Conservation (phyloP, 495 filamentous ascomycete genomes). For the Daldinia concentrica region DNA sequence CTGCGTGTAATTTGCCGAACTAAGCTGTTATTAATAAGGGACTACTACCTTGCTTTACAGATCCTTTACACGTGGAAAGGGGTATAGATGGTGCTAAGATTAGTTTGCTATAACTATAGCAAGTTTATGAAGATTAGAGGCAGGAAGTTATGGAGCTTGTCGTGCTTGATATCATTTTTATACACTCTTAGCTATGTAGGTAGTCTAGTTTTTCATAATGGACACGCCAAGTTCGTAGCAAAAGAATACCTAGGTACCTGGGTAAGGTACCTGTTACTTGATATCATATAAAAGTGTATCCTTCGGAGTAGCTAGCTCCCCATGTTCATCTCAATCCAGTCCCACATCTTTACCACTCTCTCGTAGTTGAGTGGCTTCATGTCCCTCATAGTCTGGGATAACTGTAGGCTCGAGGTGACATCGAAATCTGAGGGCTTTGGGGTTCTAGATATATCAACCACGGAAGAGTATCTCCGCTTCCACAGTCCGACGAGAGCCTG, state of each 20-base stretch:
- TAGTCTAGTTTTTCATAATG: too few species aligned
- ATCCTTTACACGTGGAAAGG: neutral
- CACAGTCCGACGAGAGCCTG: slow-evolving; percentile 59
- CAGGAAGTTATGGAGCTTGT: too few species aligned
- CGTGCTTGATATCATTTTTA: too few species aligned
- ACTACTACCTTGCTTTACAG: neutral
- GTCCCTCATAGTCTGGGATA: slow-evolving; percentile 46
- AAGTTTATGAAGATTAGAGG: too few species aligned
- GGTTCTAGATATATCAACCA: slow-evolving; percentile 1
- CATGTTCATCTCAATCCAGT: slow-evolving; percentile 49
- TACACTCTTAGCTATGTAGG: too few species aligned
- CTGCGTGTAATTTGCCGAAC: neutral
- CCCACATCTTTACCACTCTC: slow-evolving; percentile 56
- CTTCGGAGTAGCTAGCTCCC: neutral
- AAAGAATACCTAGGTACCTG: too few species aligned
- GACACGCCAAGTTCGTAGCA: too few species aligned
- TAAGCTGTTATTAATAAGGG: neutral
- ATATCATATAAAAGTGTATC: neutral
- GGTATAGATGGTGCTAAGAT: too few species aligned
- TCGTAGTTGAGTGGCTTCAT: slow-evolving; percentile 52
- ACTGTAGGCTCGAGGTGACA: slow-evolving; percentile 44
- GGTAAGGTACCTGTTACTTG: neutral
- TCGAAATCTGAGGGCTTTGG: neutral
- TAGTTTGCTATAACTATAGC: too few species aligned
- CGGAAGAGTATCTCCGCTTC: slow-evolving; percentile 42